These are phyloP conservation scores for Alternaria metachromatica DNA, from an alignment of 2,329 filamentous ascomycete species.

Conservation along the genomic window DNA sequence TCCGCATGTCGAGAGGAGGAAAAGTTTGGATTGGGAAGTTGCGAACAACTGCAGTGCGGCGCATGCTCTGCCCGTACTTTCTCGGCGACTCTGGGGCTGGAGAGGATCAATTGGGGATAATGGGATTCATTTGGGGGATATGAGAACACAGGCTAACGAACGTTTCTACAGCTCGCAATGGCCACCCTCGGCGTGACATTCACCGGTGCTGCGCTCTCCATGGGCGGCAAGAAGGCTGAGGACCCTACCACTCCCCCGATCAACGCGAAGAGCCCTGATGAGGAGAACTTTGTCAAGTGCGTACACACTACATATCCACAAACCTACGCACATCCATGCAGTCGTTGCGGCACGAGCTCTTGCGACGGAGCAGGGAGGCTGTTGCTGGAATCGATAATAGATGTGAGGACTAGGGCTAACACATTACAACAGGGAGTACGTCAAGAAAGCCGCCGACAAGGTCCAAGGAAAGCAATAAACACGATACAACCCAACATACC, in stretches of 20 bases:
- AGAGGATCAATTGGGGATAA: background rate
- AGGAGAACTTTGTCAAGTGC: slow-evolving; percentile 73
- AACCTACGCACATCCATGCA: no score
- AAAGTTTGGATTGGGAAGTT: slow-evolving; percentile 19
- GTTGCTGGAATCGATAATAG: no score
- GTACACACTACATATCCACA: slow-evolving; percentile 22
- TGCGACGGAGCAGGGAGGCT: no score
- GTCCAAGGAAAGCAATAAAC: slow-evolving; percentile 28
- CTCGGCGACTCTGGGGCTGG: background rate
- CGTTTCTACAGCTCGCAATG: slow-evolving; percentile 63
- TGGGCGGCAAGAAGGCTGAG: slow-evolving; percentile 54
- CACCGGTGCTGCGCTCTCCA: slow-evolving; percentile 44
- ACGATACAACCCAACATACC: background rate
- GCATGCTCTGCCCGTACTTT: background rate
- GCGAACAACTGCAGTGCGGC: background rate
- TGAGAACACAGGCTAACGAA: background rate
- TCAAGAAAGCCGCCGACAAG: slow-evolving; percentile 47
- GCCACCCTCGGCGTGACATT: slow-evolving; percentile 53
- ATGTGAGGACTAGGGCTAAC: slow-evolving; percentile 19
- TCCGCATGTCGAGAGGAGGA: slow-evolving; percentile 5
- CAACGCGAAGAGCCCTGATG: slow-evolving; percentile 70
- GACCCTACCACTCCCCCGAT: slow-evolving; percentile 58
- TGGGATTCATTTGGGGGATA: background rate
- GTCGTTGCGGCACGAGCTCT: no score
- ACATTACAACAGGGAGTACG: slow-evolving; percentile 38